Conservation (phyloP, 441 rosid species). For the Jatropha multifida region DNA sequence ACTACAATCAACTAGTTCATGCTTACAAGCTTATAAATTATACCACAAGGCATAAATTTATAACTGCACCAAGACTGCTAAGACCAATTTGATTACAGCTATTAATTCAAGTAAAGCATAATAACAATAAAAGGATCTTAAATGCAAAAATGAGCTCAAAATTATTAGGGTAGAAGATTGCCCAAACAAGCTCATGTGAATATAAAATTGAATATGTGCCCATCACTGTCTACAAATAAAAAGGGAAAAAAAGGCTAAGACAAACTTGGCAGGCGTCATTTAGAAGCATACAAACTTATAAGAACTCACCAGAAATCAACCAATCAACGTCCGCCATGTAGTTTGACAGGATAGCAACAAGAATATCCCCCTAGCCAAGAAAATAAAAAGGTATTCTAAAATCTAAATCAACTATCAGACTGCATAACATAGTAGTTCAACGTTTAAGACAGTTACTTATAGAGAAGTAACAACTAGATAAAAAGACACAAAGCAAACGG, state of each 20-base stretch:
- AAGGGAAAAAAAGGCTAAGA: neutral
- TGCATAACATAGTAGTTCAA: neutral
- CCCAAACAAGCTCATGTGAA: neutral
- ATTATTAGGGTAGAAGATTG: neutral
- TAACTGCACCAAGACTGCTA: neutral
- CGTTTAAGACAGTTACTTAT: neutral
- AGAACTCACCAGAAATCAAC: constrained; percentile 64
- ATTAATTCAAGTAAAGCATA: neutral
- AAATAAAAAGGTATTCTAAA: neutral
- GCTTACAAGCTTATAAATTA: neutral
- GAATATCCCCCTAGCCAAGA: constrained; percentile 62
- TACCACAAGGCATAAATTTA: neutral
- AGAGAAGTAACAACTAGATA: neutral
- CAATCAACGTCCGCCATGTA: constrained; percentile 94
- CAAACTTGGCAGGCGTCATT: neutral
- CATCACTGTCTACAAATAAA: neutral
- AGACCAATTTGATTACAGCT: neutral
- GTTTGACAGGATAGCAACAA: constrained; percentile 72
- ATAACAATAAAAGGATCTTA: constrained; percentile 1
- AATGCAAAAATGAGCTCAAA: neutral
- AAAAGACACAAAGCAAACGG: neutral
- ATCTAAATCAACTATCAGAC: constrained; percentile 17
- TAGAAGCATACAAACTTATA: neutral
- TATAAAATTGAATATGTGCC: neutral
- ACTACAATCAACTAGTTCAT: neutral